Evolutionary conservation across 129 eudicot species (phyloP), one percentile per base, ranked within the genome.

Genomic region (Sambucus nigra): DNA sequence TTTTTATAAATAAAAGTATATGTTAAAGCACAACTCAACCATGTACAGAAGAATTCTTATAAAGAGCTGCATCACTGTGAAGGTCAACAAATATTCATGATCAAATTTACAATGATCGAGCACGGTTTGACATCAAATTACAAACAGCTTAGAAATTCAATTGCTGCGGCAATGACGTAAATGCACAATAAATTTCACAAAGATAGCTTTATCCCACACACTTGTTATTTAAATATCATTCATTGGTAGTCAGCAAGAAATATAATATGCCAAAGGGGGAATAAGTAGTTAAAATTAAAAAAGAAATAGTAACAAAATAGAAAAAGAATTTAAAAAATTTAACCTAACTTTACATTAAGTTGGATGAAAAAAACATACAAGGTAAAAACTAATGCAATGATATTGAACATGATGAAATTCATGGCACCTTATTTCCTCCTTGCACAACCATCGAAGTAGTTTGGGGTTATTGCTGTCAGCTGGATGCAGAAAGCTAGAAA

Each of bases 401-500:
- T 27, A 16, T 4, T 25, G 25, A 67, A 44, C 23, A 50, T 22
- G 2, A 45, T 72, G 49, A 38, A 61, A 49, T 35, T 20, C 44
- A 66, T 25, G 59, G 26, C 53, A 87, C 96, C 96, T 76, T 69
- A 87, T 72, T 69, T 82, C 94, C 82, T 87, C 96, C 80, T 83
- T 76, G 86, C 94, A 79, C 55, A 87, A 63, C 96, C 96, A 87
- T 23, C 55, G 70, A 59, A 87, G 86, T 39, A 87, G 68, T 63
- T 41, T 87, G 5, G 80, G 96, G 53, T 80, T 87, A 46, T 59
- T 76, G 58, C 82, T 61, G 72, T 87, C 94, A 55, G 96, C 86
- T 22, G 96, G 96, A 63, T 87, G 96, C 61, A 79, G 79, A 69
- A 87, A 87, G 79, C 96, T 87, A 60, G 7, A 51, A 59, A 28